phyloP scores from a whole-genome alignment of 176 grass and related monocot genomes.

The Musa itinerans region DNA sequence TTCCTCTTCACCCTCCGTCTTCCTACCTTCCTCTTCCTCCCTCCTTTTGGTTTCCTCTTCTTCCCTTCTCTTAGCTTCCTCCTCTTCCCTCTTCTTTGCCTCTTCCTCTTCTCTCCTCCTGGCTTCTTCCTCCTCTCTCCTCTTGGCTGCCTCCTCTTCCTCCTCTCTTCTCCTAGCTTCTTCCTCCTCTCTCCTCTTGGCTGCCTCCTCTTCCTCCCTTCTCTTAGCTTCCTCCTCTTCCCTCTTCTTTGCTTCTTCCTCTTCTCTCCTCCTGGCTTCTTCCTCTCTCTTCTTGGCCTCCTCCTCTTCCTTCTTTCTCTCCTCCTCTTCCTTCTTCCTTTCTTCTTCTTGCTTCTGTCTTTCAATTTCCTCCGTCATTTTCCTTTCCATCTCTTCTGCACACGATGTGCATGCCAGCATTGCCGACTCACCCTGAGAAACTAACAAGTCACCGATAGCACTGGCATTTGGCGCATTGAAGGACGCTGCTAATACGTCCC shows the following conservation, averaged over 20 bases:
- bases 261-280: neutral
- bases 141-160: neutral
- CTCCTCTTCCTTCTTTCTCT: conserved; percentile 6
- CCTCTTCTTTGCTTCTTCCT: conserved; percentile 1
- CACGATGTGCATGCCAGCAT: conserved; percentile 71
- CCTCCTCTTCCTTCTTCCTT: conserved; percentile 3
- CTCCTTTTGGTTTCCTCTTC: neutral
- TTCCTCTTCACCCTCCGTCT: conserved; percentile 1
- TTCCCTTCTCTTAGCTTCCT: neutral
- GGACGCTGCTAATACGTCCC: conserved; percentile 34
- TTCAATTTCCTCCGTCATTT: neutral
- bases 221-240: neutral
- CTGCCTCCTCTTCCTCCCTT: neutral
- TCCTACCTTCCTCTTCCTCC: neutral
- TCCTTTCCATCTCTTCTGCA: conserved; percentile 52
- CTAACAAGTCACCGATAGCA: conserved; percentile 37
- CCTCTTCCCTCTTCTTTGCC: neutral
- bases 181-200: neutral
- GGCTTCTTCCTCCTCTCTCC: conserved; percentile 3
- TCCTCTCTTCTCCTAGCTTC: conserved; percentile 17
- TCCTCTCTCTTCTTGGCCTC: conserved; percentile 5
- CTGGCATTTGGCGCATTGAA: conserved; percentile 38
- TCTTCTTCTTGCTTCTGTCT: conserved; percentile 16
- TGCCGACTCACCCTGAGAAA: conserved; percentile 33
- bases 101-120: conserved; percentile 1